These are phyloP conservation scores for Tylopilus subfusipes DNA, from an alignment of 768 basidiomycete species.

Conservation along the genomic window DNA sequence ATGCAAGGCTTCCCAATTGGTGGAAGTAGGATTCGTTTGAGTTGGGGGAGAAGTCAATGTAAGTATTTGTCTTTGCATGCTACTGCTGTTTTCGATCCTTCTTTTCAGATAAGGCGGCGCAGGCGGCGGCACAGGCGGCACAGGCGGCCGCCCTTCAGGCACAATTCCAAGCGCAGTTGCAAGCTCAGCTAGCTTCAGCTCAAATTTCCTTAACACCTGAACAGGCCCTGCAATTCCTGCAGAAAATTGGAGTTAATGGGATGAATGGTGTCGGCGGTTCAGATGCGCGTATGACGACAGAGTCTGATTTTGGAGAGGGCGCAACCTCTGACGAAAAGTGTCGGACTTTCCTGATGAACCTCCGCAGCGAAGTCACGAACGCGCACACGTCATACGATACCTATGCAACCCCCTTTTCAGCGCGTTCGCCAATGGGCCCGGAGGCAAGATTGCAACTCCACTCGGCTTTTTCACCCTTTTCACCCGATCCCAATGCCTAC, in stretches of 20 bases:
- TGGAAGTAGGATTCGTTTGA: constrained; percentile 84
- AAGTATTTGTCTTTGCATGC: neutral
- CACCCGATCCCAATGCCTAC: constrained; percentile 63
- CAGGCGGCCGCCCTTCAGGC: constrained; percentile 69
- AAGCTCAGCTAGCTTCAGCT: constrained; percentile 28
- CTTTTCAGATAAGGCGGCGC: constrained; percentile 77
- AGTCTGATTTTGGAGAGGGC: constrained; percentile 16
- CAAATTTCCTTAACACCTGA: constrained; percentile 47
- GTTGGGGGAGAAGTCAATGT: constrained; percentile 96
- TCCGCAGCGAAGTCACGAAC: constrained; percentile 13
- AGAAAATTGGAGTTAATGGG: constrained; percentile 48
- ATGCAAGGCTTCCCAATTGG: constrained; percentile 97
- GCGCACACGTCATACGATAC: constrained; percentile 20
- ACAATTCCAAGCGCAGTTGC: constrained; percentile 37
- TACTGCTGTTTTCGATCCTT: constrained; percentile 2
- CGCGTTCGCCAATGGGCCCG: constrained; percentile 11
- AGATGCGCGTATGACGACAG: constrained; percentile 8
- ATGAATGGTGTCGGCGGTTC: constrained; percentile 27
- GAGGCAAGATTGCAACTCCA: constrained; percentile 19
- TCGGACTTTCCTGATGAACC: constrained; percentile 20
- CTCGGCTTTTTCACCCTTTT: constrained; percentile 68
- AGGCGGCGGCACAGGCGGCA: constrained; percentile 81
- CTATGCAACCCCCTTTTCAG: constrained; percentile 16
- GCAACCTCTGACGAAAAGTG: constrained; percentile 23
- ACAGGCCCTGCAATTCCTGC: constrained; percentile 59